Percentiles rank a stretch among this genome's conserved stretches.
Evolutionary conservation across 2,329 filamentous ascomycete genomes (phyloP).

Genomic region (Penicillium sp.): DNA sequence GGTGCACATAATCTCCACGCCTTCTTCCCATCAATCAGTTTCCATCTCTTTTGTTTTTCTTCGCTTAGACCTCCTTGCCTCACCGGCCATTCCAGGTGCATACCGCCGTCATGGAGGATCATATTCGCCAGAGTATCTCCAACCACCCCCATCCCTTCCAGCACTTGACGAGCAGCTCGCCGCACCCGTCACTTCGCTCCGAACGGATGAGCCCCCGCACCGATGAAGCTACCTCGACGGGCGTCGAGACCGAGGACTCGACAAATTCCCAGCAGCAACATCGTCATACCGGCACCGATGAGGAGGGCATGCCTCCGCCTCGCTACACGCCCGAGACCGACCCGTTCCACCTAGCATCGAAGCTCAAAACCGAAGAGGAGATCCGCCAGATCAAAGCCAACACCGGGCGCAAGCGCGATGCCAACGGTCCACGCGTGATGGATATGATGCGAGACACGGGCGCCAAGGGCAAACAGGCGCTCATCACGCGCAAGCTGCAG

Average conservation of each 20-base stretch:
- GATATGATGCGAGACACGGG: conserved; percentile 16
- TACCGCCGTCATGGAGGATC: conserved; percentile 30
- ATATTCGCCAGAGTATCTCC: conserved; percentile 32
- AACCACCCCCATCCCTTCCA: conserved; percentile 32
- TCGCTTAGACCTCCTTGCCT: not conserved
- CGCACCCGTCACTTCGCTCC: conserved; percentile 22
- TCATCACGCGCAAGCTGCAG: conserved; percentile 54
- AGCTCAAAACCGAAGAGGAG: conserved; percentile 76
- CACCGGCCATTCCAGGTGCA: conserved; percentile 2
- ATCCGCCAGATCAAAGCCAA: conserved; percentile 79
- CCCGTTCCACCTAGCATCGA: conserved; percentile 75
- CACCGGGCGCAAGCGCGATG: conserved; percentile 69
- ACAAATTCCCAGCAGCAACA: conserved; percentile 24
- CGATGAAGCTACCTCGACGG: conserved; percentile 45
- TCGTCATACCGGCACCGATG: conserved; percentile 35
- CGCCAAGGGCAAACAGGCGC: conserved; percentile 46
- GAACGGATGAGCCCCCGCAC: conserved; percentile 26
- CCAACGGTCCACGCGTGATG: conserved; percentile 13
- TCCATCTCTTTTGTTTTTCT: conserved; percentile 7
- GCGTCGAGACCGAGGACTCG: conserved; percentile 39
- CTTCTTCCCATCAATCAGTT: not conserved
- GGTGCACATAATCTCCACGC: not conserved
- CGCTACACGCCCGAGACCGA: conserved; percentile 68
- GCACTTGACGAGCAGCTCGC: conserved; percentile 25
- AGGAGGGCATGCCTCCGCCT: conserved; percentile 53